A percentile compares a stretch with the other conserved stretches of the same genome.
phyloP scores from a whole-genome alignment of 768 basidiomycete species.

The Trametes elegans region DNA sequence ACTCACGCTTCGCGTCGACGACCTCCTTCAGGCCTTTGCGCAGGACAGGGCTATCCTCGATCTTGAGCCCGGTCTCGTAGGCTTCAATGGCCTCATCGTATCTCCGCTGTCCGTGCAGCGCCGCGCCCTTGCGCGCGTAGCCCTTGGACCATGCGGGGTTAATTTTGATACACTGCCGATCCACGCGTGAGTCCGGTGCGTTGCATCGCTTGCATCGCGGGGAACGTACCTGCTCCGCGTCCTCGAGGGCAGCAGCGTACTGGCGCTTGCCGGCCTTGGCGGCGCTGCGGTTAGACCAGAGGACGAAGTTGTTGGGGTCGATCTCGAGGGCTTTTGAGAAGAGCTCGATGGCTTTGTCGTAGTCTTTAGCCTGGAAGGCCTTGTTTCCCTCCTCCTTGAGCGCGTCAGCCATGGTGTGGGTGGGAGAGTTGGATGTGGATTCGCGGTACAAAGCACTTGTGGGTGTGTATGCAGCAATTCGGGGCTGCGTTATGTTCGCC shows the following conservation, averaged over 20 bases:
- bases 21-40: conserved; percentile 90
- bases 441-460: neutral
- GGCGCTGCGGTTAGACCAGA: conserved; percentile 92
- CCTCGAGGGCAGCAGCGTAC: conserved; percentile 72
- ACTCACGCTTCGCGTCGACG: conserved; percentile 73
- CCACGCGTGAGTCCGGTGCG: neutral
- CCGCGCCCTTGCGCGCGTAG: conserved; percentile 89
- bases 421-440: neutral
- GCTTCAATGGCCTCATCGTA: conserved; percentile 83
- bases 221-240: conserved; percentile 90
- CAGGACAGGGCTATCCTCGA: conserved; percentile 80
- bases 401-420: conserved; percentile 33
- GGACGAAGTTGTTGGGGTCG: conserved; percentile 82
- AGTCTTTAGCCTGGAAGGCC: conserved; percentile 91
- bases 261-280: conserved; percentile 84
- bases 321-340: conserved; percentile 81
- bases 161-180: conserved; percentile 70
- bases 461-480: neutral
- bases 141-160: conserved; percentile 88
- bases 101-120: conserved; percentile 76
- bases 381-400: conserved; percentile 95
- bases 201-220: too few relatives aligned
- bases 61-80: conserved; percentile 78
- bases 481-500: neutral
- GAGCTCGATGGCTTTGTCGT: conserved; percentile 81